Evolutionary conservation across 352 stramenopile species (phyloP).

Genomic region (Globisporangium splendens): DNA sequence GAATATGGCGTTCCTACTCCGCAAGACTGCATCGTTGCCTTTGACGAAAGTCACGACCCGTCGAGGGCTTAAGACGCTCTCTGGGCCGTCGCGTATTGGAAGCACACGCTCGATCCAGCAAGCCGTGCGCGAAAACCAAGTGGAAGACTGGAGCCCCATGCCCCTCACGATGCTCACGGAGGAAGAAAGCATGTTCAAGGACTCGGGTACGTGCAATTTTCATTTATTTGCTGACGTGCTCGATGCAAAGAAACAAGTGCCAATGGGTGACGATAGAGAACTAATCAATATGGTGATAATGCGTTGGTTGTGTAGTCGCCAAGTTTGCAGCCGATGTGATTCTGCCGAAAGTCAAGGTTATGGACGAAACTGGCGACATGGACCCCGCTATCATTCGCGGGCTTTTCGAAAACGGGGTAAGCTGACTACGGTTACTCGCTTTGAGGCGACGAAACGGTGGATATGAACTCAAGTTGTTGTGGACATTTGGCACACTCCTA

Average conservation of each 20-base stretch:
- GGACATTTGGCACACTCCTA: conserved; percentile 8
- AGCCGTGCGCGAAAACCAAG: conserved; percentile 2
- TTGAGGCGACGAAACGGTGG: too few species aligned
- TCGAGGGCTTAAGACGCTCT: neutral
- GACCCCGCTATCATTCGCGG: conserved; percentile 81
- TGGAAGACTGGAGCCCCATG: conserved; percentile 1
- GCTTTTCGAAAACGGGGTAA: conserved; percentile 89
- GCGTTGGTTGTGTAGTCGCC: conserved; percentile 28
- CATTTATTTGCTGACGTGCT: too few species aligned
- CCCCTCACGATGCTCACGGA: conserved; percentile 70
- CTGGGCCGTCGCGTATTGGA: neutral
- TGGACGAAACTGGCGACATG: conserved; percentile 91
- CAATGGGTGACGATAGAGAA: too few species aligned
- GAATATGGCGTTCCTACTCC: too few species aligned
- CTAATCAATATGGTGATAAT: too few species aligned
- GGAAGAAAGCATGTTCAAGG: conserved; percentile 80
- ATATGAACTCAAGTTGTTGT: too few species aligned
- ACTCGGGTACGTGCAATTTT: conserved; percentile 48
- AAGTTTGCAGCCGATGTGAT: conserved; percentile 85
- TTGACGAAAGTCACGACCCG: neutral
- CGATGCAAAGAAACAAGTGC: too few species aligned
- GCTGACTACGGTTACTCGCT: neutral
- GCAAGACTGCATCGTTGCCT: neutral
- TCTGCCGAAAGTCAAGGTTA: conserved; percentile 82
- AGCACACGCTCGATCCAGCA: conserved; percentile 6